Conservation (phyloP, 345 rosid genomes). For the Murraya paniculata region DNA sequence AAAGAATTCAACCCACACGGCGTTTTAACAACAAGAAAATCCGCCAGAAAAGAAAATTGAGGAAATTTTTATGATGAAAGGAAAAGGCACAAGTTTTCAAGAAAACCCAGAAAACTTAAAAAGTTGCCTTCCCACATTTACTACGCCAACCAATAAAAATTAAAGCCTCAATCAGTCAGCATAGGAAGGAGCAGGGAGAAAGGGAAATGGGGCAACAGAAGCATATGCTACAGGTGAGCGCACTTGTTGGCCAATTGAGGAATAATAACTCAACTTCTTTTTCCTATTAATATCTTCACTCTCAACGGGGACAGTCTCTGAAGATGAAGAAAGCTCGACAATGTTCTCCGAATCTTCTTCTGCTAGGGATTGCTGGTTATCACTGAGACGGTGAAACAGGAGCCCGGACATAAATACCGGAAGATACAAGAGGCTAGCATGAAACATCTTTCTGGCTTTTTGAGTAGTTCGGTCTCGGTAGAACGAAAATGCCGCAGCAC, state of each 20-base stretch:
- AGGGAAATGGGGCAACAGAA: conserved; percentile 88
- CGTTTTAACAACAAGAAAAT: not conserved
- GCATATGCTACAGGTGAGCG: conserved; percentile 84
- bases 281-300: conserved; percentile 11
- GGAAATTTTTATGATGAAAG: not conserved
- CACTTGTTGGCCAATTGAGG: conserved; percentile 17
- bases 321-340: conserved; percentile 22
- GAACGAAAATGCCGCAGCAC: conserved; percentile 79
- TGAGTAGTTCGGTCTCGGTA: conserved; percentile 57
- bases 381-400: not conserved
- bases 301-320: conserved; percentile 12
- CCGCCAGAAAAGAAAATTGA: no score
- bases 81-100: not conserved
- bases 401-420: conserved; percentile 21
- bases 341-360: not conserved
- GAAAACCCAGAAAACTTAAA: not conserved
- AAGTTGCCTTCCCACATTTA: not conserved
- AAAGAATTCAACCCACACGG: not conserved
- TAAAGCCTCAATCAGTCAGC: conserved; percentile 1
- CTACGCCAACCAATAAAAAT: conserved; percentile 1
- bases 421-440: conserved; percentile 85
- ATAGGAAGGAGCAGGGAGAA: conserved; percentile 79
- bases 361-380: conserved; percentile 17
- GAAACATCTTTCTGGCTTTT: conserved; percentile 78
- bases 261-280: conserved; percentile 5